Base-by-base conservation (phyloP, 768 basidiomycete genomes). In the Tephrocybe sp. region DNA sequence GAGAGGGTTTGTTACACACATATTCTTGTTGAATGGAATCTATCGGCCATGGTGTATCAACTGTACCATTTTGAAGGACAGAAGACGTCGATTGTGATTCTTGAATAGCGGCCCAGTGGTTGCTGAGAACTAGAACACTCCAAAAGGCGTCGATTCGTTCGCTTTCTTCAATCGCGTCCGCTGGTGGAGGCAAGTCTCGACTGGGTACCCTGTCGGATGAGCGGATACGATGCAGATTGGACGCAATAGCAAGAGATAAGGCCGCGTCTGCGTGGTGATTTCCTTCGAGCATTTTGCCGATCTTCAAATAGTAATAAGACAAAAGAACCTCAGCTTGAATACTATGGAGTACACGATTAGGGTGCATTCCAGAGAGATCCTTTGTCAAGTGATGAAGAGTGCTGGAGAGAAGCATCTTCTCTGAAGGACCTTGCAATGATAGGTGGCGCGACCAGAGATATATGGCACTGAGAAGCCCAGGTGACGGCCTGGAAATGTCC, bases 391-490 rank as follows among this genome's bases (percentile, higher is more conserved):
- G 25, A 23, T 47, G 41, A 12, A 55, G 27, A 1, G 40, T 22
- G 24, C 40, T 47, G 9, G 16, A 11, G 4, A 50, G 24, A 6
- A 47, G 21, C 18, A 12, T 21, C 16, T 47, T 30, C 22, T 52
- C 45, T 2, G n/a, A 24, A 6, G 42, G 42, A 8, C 36, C 24
- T 13, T 30, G 21, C 7, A 27, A 16, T 4, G 73, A 70, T 15
- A 82, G 64, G 43, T 74, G 71, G 31, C 69, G 57, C 4, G 77
- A 79, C 68, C 78, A 75, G 0, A 84, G 70, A 38, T 75, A 75
- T 2, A 78, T 69, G 3, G 64, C 66, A 51, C 64, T 73, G 36
- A 75, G 65, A 1, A 83, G 64, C 3, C 76, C 76, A 5, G 76
- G 73, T 3, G 75, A 65, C n/a, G 77, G 76, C 3, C 75, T 61